Percentiles rank a stretch among this genome's conserved stretches.
Conservation (phyloP, 2,329 filamentous ascomycete species). For the Monosporascus sp. region DNA sequence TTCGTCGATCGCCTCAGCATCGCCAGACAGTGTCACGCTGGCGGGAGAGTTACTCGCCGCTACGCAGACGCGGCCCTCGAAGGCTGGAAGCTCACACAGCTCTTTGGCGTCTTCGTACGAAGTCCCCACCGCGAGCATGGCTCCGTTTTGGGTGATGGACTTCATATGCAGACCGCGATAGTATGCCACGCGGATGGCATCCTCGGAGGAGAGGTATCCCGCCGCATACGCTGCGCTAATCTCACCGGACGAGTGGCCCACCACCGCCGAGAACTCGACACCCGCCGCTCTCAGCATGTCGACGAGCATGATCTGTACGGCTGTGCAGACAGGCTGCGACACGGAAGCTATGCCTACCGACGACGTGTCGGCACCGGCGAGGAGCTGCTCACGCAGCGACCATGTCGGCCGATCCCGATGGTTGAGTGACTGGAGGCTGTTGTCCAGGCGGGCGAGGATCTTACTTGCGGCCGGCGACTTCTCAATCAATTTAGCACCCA, state of each 20-base stretch:
- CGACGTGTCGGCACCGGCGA: conserved; percentile 1
- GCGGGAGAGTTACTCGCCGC: conserved; percentile 14
- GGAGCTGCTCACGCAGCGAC: conserved; percentile 19
- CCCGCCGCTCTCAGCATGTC: conserved; percentile 24
- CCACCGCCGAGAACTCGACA: conserved; percentile 29
- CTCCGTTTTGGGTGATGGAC: conserved; percentile 23
- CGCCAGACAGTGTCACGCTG: conserved; percentile 13
- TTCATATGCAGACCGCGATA: conserved; percentile 33
- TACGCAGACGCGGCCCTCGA: conserved; percentile 5
- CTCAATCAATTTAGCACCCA: conserved; percentile 17
- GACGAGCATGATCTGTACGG: conserved; percentile 23
- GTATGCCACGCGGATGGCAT: conserved; percentile 41
- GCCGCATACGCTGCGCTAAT: conserved; percentile 46
- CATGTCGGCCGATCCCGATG: conserved; percentile 21
- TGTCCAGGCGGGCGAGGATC: conserved; percentile 12
- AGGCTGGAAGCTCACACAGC: conserved; percentile 3
- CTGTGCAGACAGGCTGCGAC: conserved; percentile 28
- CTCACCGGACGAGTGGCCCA: conserved; percentile 46
- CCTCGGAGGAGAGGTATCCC: conserved; percentile 32
- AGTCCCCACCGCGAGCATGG: conserved; percentile 34
- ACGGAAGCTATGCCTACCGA: conserved; percentile 18
- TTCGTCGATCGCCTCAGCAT: conserved; percentile 9
- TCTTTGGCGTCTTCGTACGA: conserved; percentile 14
- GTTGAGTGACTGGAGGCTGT: conserved; percentile 10
- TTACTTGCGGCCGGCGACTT: conserved; percentile 1